Base-by-base conservation (phyloP, 495 filamentous ascomycete genomes). In the Aspergillus baeticus region DNA sequence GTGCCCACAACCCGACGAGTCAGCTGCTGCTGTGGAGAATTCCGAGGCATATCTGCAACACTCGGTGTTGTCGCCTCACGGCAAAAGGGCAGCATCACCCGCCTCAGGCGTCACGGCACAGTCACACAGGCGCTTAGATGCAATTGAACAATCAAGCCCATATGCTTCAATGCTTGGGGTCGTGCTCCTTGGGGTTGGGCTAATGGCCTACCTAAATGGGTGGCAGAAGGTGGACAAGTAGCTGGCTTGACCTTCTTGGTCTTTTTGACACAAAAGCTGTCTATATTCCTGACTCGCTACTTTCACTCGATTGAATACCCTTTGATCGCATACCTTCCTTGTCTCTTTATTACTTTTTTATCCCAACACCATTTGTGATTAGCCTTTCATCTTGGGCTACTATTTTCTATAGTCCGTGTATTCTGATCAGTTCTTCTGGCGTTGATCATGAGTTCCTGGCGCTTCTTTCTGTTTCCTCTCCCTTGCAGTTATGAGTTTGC, bases 121-220 rank as follows among this genome's bases (percentile, higher is more conserved):
- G 56, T 70, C 60, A 38, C 68, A 70, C 35, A 57, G 23, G 23
- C 61, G 70, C 42, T 63, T 68, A 51, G 64, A 69, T 39, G 69
- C 72, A n/a, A 59, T 90, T 46, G 75, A 84, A 55, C 83, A 90
- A 29, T 82, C 85, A 58, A 82, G 86, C 51, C 94, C 94, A 18
- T 96, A 91, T 63, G 89, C 88, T 31, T 91, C 87, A 6, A 92
- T 96, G 76, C 72, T 96, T 20, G 89, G 90, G 6, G 92, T 98
- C 5, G 91, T 98, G 46, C 70, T 96, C 43, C 69, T 97, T 59
- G 94, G 94, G 14, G 86, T 96, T 65, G 88, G 91, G 26, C 68
- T 97, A 46, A 98, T 98, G 94, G 90, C 89, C 39, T 96, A 91
- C 73, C 77, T 98, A 59, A 98, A 98, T 68, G 87, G 87, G 38